Percentiles rank a stretch among this genome's conserved stretches.
phyloP scores from a whole-genome alignment of 1,284 basidiomycete species.

The Meira nashicola region DNA sequence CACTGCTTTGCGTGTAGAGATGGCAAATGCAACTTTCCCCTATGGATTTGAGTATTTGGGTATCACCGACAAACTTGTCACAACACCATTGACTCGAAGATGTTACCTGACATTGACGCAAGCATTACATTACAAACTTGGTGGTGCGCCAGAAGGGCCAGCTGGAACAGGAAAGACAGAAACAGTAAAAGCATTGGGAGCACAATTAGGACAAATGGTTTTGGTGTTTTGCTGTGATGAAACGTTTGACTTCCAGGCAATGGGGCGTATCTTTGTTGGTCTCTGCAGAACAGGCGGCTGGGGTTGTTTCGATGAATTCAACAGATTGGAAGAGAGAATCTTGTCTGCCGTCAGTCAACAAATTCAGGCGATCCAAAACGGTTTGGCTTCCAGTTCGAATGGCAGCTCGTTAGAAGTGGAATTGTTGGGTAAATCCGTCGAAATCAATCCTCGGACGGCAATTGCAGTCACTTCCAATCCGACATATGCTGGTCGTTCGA shows the following conservation, averaged over 20 bases:
- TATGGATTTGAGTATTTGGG: constrained; percentile 99
- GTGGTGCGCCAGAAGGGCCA: constrained; percentile 76
- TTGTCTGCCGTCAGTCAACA: constrained; percentile 97
- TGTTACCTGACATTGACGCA: constrained; percentile 96
- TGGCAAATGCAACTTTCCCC: constrained; percentile 87
- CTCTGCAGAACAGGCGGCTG: constrained; percentile 98
- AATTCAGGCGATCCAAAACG: constrained; percentile 96
- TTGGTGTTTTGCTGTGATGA: constrained; percentile 99
- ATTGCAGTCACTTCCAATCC: constrained; percentile 95
- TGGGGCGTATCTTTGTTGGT: constrained; percentile 98
- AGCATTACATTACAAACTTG: constrained; percentile 86
- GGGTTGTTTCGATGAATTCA: constrained; percentile 57
- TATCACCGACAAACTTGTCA: constrained; percentile 91
- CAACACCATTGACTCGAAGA: constrained; percentile 95
- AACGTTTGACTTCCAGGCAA: constrained; percentile 98
- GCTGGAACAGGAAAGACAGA: constrained; percentile 99
- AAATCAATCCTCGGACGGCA: constrained; percentile 87
- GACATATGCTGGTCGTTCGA: constrained; percentile 94
- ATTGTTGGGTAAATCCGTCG: constrained; percentile 81
- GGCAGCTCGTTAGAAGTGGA: constrained; percentile 63
- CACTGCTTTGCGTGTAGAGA: constrained; percentile 67
- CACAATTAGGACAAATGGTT: constrained; percentile 94
- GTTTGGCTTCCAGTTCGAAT: constrained; percentile 74
- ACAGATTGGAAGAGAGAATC: constrained; percentile 95
- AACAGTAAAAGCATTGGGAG: constrained; percentile 96